Conservation (phyloP, 148 eudicot genomes). For the Rhododendron williamsianum region DNA sequence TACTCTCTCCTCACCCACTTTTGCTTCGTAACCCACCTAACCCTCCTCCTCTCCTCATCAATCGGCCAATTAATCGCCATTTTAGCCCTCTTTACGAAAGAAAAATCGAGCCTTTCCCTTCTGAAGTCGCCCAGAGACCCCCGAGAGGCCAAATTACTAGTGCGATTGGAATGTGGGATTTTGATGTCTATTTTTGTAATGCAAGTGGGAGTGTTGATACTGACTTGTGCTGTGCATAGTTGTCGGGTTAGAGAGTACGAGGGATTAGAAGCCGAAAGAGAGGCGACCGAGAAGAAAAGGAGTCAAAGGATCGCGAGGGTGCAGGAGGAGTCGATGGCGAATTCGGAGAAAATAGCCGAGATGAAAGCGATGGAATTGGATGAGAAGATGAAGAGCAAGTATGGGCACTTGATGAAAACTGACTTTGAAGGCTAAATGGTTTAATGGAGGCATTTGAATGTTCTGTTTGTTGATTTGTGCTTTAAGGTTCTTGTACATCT, state of each 20-base stretch:
- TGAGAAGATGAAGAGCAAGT: slow-evolving; percentile 42
- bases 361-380: slow-evolving; percentile 35
- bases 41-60: slow-evolving; percentile 50
- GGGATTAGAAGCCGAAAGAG: slow-evolving; percentile 44
- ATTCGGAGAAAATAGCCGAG: slow-evolving; percentile 35
- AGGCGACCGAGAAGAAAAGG: slow-evolving; percentile 32
- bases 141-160: slow-evolving; percentile 56
- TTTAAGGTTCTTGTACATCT: background rate
- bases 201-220: slow-evolving; percentile 39
- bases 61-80: slow-evolving; percentile 40
- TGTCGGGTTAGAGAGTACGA: slow-evolving; percentile 59
- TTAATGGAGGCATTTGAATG: background rate
- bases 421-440: slow-evolving; percentile 19
- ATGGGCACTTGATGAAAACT: slow-evolving; percentile 38
- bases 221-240: slow-evolving; percentile 49
- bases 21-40: slow-evolving; percentile 52
- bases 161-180: slow-evolving; percentile 64
- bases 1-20: slow-evolving; percentile 50
- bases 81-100: slow-evolving; percentile 45
- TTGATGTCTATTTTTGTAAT: slow-evolving; percentile 59
- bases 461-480: background rate
- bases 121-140: slow-evolving; percentile 48
- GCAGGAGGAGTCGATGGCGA: slow-evolving; percentile 40
- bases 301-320: slow-evolving; percentile 31
- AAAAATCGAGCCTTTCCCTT: slow-evolving; percentile 49